These are phyloP conservation scores for Lactifluus volemus DNA, from an alignment of 768 basidiomycete species.

Conservation along the genomic window DNA sequence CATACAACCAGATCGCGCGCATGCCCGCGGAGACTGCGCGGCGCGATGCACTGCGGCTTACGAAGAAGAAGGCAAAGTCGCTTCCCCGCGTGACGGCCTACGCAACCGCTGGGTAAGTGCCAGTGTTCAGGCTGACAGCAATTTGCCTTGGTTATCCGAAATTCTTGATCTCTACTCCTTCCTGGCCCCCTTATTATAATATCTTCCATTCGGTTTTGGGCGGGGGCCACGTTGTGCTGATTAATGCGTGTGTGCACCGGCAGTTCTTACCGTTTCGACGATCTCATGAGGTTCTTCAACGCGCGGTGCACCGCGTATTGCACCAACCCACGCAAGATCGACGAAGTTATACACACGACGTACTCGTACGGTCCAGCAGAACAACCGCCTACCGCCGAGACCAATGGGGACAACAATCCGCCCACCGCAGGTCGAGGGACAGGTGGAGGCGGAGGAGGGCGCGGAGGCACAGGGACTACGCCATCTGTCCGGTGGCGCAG, in stretches of 20 bases:
- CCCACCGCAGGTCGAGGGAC: slow-evolving; percentile 12
- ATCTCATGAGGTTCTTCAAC: slow-evolving; percentile 83
- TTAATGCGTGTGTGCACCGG: not conserved
- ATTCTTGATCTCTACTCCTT: no score
- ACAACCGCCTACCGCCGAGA: slow-evolving; percentile 5
- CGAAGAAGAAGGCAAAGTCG: slow-evolving; percentile 91
- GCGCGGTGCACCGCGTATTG: slow-evolving; percentile 76
- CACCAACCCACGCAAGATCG: slow-evolving; percentile 80
- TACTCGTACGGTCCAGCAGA: slow-evolving; percentile 61
- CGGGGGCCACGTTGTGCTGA: not conserved
- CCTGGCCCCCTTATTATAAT: no score
- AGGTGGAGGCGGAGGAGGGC: not conserved
- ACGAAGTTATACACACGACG: slow-evolving; percentile 91
- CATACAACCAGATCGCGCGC: slow-evolving; percentile 89
- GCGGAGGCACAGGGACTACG: not conserved
- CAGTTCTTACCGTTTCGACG: slow-evolving; percentile 84
- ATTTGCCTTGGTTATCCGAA: not conserved
- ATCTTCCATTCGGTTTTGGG: no score
- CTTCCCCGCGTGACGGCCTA: slow-evolving; percentile 94
- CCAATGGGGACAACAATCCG: slow-evolving; percentile 16
- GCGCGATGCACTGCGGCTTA: slow-evolving; percentile 79
- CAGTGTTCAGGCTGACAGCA: no score
- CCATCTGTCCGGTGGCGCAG: slow-evolving; percentile 23
- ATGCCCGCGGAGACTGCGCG: slow-evolving; percentile 93
- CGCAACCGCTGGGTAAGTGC: slow-evolving; percentile 76